phyloP scores from a whole-genome alignment of 306 rosid genomes.

The Castanea sativa region DNA sequence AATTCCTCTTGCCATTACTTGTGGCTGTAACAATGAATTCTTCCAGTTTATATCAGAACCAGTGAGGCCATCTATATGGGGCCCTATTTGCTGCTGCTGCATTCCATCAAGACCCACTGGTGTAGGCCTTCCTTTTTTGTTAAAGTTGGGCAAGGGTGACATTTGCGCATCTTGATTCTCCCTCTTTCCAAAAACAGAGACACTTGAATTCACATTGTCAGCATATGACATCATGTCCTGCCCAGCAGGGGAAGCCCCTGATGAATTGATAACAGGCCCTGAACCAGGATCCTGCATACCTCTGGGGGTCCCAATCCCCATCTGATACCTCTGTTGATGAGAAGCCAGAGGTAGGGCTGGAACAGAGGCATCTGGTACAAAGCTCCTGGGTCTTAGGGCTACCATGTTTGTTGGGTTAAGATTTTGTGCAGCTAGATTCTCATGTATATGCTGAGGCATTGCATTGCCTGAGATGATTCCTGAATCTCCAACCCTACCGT shows the following conservation, averaged over 20 bases:
- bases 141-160: constrained; percentile 58
- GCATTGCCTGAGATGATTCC: constrained; percentile 59
- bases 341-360: constrained; percentile 49
- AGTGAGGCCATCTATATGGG: constrained; percentile 53
- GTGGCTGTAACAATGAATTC: constrained; percentile 65
- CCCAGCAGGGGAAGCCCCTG: constrained; percentile 60
- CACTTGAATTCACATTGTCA: constrained; percentile 50
- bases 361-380: constrained; percentile 62
- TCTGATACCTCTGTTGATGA: constrained; percentile 61
- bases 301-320: constrained; percentile 67
- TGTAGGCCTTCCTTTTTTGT: constrained; percentile 65
- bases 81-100: constrained; percentile 61
- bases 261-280: constrained; percentile 46
- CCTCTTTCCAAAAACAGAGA: constrained; percentile 64
- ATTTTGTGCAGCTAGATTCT: constrained; percentile 56
- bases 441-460: constrained; percentile 51
- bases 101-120: constrained; percentile 57
- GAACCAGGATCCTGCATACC: constrained; percentile 65
- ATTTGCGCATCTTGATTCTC: constrained; percentile 78
- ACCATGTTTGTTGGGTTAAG: constrained; percentile 44
- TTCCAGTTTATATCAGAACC: constrained; percentile 83
- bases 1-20: constrained; percentile 64
- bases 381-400: constrained; percentile 58
- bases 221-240: constrained; percentile 65
- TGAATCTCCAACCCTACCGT: constrained; percentile 55